Conservation (phyloP, 371 early-diverging fungal species). For the Syncephalastrum sp. region DNA sequence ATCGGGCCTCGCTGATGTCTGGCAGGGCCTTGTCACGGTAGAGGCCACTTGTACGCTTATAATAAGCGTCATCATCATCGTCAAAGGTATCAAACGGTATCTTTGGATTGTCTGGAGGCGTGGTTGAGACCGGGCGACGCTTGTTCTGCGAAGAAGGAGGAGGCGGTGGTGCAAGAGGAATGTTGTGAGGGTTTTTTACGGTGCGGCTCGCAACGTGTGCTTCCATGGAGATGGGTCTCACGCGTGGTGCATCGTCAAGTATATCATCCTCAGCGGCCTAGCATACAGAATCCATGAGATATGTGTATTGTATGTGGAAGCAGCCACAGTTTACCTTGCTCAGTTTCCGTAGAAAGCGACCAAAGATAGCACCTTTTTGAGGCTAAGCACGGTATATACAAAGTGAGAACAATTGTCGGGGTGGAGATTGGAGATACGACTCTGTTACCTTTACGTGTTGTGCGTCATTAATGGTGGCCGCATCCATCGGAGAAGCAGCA, state of each 20-base stretch:
- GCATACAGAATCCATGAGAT: too few species aligned
- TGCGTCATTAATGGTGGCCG: constrained; percentile 16
- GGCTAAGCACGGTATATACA: constrained; percentile 9
- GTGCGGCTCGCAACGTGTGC: constrained; percentile 15
- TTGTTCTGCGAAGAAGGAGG: constrained; percentile 12
- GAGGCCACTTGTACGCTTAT: too few species aligned
- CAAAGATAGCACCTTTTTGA: constrained; percentile 16
- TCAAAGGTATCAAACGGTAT: background rate
- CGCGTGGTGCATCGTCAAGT: constrained; percentile 16
- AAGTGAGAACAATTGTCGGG: constrained; percentile 2
- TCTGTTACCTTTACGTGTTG: constrained; percentile 7
- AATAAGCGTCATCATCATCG: background rate
- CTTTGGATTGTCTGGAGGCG: too few species aligned
- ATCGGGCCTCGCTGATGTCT: too few species aligned
- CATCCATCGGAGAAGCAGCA: constrained; percentile 6
- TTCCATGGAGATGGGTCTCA: constrained; percentile 15
- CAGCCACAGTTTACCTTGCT: constrained; percentile 13
- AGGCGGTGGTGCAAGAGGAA: constrained; percentile 24
- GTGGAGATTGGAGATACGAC: too few species aligned
- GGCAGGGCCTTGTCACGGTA: too few species aligned
- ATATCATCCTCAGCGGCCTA: constrained; percentile 22
- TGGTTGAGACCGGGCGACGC: background rate
- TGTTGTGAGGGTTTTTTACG: constrained; percentile 15
- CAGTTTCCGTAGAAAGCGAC: constrained; percentile 21
- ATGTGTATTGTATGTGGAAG: too few species aligned